Base-by-base conservation (phyloP, 768 basidiomycete species). In the Rhizopogon vulgaris region DNA sequence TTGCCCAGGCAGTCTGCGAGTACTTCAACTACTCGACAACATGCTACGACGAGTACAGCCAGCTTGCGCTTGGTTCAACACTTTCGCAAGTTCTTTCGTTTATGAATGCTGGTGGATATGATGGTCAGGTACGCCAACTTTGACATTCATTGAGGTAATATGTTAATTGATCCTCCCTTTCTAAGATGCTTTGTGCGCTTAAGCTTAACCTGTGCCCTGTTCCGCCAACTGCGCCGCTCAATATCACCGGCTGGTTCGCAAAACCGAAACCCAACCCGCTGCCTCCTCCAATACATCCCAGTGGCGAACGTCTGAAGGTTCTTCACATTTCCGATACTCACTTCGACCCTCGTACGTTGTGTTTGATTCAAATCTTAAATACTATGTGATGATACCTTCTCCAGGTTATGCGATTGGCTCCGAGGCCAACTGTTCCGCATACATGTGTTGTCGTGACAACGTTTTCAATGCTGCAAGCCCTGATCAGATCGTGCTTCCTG, bases 351-450 rank as follows among this genome's bases (percentile, higher is more conserved):
- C 71, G 77, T 78, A 57, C 34, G 74, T 63, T 43, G 11, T 12
- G 4, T 42, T 30, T 30, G 11, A 18, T n/a, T 12, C 32, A 7
- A 7, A 12, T 43, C n/a, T 34, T 10, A n/a, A 18, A 25, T 12
- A 6, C 9, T 30, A 2, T 15, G 8, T 48, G 46, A 43, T 22
- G 0, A 41, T 28, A 30, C 2, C n/a, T 48, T 36, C 38, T 52
- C 18, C 49, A 85, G 83, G 86, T 25, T 87, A 81, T 49, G 73
- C 81, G 7, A 87, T 76, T n/a, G 82, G 83, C 17, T 67, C 83
- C 9, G 86, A 87, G 65, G 84, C 79, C 1, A 84, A 86, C 58
- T 88, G 87, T 63, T 79, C 79, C 15, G 69, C 75, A 25, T 78
- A 77, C 27, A 63, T 78, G 25, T 90, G 87, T 63, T 90, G 87